Conservation (phyloP, 352 stramenopile species). For the Phytophthora agathidicida region DNA sequence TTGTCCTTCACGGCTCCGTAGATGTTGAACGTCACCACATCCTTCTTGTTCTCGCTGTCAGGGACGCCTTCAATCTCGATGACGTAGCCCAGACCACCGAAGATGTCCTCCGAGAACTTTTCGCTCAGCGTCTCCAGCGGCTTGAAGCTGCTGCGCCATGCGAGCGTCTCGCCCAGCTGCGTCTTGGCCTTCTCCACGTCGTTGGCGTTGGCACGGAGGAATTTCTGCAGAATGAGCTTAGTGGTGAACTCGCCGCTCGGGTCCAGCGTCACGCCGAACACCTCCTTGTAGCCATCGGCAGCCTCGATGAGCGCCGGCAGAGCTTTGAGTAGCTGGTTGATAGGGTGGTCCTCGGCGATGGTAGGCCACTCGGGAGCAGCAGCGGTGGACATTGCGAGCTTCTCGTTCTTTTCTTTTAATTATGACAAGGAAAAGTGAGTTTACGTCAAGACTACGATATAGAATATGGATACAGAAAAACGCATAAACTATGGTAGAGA, state of each 20-base stretch:
- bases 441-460: too few species aligned
- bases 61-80: constrained; percentile 32
- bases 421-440: too few species aligned
- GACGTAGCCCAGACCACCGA: constrained; percentile 27
- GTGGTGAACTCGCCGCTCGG: constrained; percentile 28
- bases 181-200: constrained; percentile 31
- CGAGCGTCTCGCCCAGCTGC: constrained; percentile 32
- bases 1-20: constrained; percentile 38
- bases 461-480: too few species aligned
- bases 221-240: constrained; percentile 37
- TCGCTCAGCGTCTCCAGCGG: constrained; percentile 29
- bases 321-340: constrained; percentile 26
- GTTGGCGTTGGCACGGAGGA: constrained; percentile 33
- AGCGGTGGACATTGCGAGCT: constrained; percentile 12
- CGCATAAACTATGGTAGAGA: background rate
- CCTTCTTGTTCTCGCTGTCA: constrained; percentile 32
- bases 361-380: constrained; percentile 21
- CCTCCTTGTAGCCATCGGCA: constrained; percentile 26
- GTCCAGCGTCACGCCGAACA: constrained; percentile 32
- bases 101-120: constrained; percentile 28
- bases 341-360: constrained; percentile 23
- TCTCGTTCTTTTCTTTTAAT: constrained; percentile 17
- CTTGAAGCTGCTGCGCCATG: constrained; percentile 34
- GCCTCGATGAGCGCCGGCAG: constrained; percentile 27
- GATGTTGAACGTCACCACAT: constrained; percentile 38